Percentiles rank a stretch among this genome's conserved stretches.
Evolutionary conservation across 495 filamentous ascomycete genomes (phyloP).

Genomic region (Aspergillus kassunensis): DNA sequence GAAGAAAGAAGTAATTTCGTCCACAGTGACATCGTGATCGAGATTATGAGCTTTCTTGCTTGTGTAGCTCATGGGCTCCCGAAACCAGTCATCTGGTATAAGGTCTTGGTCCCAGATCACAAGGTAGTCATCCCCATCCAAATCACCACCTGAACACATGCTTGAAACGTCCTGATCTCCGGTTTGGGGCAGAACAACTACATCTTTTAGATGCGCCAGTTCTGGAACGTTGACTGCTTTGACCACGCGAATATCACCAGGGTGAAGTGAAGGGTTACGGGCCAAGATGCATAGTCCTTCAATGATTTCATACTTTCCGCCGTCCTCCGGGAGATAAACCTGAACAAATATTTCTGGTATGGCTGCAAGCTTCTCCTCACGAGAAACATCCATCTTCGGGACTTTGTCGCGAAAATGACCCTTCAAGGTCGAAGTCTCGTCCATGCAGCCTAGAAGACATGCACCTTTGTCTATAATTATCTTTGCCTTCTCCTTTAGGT

Average conservation of each 20-base stretch:
- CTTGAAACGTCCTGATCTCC: constrained; percentile 82
- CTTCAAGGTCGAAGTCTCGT: constrained; percentile 72
- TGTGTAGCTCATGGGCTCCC: constrained; percentile 69
- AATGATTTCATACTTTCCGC: constrained; percentile 58
- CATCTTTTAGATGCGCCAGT: constrained; percentile 72
- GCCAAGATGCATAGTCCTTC: constrained; percentile 78
- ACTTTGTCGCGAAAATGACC: constrained; percentile 54
- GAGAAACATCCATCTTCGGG: constrained; percentile 20
- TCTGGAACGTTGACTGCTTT: constrained; percentile 71
- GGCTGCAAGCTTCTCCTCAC: constrained; percentile 36
- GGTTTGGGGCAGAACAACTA: constrained; percentile 79
- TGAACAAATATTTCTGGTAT: constrained; percentile 91
- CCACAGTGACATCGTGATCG: constrained; percentile 55
- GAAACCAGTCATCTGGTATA: constrained; percentile 64
- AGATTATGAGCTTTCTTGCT: constrained; percentile 48
- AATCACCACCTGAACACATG: constrained; percentile 95
- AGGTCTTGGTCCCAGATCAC: constrained; percentile 88
- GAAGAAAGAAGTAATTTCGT: constrained; percentile 79
- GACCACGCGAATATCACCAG: constrained; percentile 88
- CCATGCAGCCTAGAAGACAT: constrained; percentile 82
- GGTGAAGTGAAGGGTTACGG: constrained; percentile 91
- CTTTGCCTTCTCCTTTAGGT: constrained; percentile 87
- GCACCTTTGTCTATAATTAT: constrained; percentile 79
- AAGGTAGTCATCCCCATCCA: constrained; percentile 94
- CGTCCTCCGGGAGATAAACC: constrained; percentile 51